Percentiles rank a stretch among this genome's conserved stretches.
phyloP scores from a whole-genome alignment of 805 yeast genomes.

The Teunomyces kruisii region DNA sequence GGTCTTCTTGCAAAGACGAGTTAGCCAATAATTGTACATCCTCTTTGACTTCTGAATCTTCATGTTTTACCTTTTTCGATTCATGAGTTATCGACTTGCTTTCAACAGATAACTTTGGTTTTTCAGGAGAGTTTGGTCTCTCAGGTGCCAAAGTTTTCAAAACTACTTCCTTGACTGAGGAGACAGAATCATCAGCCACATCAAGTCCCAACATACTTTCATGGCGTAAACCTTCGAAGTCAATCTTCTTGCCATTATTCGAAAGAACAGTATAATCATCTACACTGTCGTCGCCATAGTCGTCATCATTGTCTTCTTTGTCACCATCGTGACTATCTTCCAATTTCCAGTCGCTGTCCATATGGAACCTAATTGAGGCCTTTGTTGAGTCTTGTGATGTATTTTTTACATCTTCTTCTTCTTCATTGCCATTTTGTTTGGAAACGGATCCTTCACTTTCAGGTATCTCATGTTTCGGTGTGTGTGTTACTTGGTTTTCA shows the following conservation, averaged over 20 bases:
- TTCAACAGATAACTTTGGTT: neutral
- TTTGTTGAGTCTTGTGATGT: slow-evolving; percentile 8
- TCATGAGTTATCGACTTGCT: neutral
- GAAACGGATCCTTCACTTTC: neutral
- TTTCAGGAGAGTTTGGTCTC: slow-evolving; percentile 5
- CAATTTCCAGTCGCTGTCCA: slow-evolving; percentile 37
- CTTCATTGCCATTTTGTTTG: neutral
- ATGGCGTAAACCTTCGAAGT: slow-evolving; percentile 12
- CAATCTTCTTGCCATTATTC: slow-evolving; percentile 5
- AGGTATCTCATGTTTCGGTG: no score
- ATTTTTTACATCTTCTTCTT: slow-evolving; percentile 3
- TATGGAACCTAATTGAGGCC: slow-evolving; percentile 28
- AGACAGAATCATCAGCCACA: neutral
- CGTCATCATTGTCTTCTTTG: slow-evolving; percentile 38
- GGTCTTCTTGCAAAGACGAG: slow-evolving; percentile 26
- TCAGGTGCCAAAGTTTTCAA: slow-evolving; percentile 19
- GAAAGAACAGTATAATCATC: neutral
- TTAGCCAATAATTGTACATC: slow-evolving; percentile 34
- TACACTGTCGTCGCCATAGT: slow-evolving; percentile 17
- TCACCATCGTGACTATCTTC: slow-evolving; percentile 42
- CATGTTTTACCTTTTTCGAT: neutral
- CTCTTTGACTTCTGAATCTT: neutral
- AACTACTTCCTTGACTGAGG: slow-evolving; percentile 15
- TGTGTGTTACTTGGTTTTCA: no score
- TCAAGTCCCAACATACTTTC: slow-evolving; percentile 4